These are phyloP conservation scores for Penicillium sp. DNA, from an alignment of 2,329 filamentous ascomycete species.

Conservation along the genomic window DNA sequence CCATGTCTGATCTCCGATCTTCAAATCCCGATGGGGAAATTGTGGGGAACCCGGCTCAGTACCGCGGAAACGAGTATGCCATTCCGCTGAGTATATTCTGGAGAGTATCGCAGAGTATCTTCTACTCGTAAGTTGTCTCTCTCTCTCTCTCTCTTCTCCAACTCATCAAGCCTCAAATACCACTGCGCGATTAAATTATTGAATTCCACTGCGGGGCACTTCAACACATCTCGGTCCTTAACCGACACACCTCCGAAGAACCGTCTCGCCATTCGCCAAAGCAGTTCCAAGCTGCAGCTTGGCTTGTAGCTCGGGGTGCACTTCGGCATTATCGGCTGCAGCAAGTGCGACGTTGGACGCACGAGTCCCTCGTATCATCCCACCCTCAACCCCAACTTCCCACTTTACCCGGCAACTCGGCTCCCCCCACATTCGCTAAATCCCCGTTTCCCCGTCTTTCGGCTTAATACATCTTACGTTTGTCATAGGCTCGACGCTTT, in stretches of 20 bases:
- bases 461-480: not conserved
- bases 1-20: no score
- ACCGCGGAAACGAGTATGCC: no score
- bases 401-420: not conserved
- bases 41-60: not conserved
- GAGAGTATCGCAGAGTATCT: no score
- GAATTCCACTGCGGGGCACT: not conserved
- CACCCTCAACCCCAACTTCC: not conserved
- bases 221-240: not conserved
- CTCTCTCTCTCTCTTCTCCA: not conserved
- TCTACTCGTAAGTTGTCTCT: no score
- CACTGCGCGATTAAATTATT: slow-evolving; percentile 3
- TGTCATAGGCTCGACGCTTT: not conserved
- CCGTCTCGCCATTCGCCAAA: no score
- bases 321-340: not conserved
- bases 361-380: not conserved
- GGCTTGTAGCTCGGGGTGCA: not conserved
- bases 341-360: not conserved
- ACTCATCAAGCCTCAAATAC: not conserved
- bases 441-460: not conserved
- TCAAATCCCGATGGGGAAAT: not conserved
- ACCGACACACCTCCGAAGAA: no score
- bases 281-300: not conserved
- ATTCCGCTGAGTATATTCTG: no score
- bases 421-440: not conserved